Conservation (phyloP, 768 basidiomycete genomes). For the Kwoniella pini region DNA sequence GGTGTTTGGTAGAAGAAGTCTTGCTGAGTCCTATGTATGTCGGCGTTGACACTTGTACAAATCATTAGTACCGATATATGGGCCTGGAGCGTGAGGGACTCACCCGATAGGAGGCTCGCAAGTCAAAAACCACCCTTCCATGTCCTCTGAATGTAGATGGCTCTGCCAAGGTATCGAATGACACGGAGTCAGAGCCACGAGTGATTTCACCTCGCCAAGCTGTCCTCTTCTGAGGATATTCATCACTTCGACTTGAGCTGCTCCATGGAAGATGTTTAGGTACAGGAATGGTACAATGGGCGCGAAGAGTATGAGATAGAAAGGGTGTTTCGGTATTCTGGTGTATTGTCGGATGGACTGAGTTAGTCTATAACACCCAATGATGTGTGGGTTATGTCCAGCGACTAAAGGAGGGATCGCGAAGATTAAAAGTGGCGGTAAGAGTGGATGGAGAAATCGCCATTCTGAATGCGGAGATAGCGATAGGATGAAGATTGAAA, state of each 20-base stretch:
- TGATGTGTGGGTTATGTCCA: conserved; percentile 48
- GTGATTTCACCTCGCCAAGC: conserved; percentile 57
- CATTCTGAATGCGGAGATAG: conserved; percentile 92
- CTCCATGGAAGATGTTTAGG: conserved; percentile 71
- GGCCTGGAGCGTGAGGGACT: conserved; percentile 46
- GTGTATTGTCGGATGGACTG: conserved; percentile 29
- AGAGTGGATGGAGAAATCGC: conserved; percentile 89
- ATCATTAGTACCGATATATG: not conserved
- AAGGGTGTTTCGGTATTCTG: conserved; percentile 34
- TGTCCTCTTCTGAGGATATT: conserved; percentile 60
- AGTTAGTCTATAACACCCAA: conserved; percentile 20
- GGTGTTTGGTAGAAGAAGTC: conserved; percentile 78
- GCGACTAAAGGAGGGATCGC: conserved; percentile 71
- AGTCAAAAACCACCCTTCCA: conserved; percentile 79
- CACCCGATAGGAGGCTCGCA: conserved; percentile 91
- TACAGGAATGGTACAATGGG: conserved; percentile 67
- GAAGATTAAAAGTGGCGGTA: conserved; percentile 79
- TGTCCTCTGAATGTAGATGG: conserved; percentile 69
- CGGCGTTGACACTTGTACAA: conserved; percentile 58
- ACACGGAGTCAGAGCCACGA: conserved; percentile 92
- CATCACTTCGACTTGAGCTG: conserved; percentile 75
- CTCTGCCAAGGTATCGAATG: conserved; percentile 94
- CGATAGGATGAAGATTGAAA: conserved; percentile 73
- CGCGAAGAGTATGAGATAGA: conserved; percentile 58
- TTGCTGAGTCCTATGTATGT: conserved; percentile 75